These are phyloP conservation scores for Acanthamoeba royreba DNA, from an alignment of 208 protist species.

Conservation along the genomic window DNA sequence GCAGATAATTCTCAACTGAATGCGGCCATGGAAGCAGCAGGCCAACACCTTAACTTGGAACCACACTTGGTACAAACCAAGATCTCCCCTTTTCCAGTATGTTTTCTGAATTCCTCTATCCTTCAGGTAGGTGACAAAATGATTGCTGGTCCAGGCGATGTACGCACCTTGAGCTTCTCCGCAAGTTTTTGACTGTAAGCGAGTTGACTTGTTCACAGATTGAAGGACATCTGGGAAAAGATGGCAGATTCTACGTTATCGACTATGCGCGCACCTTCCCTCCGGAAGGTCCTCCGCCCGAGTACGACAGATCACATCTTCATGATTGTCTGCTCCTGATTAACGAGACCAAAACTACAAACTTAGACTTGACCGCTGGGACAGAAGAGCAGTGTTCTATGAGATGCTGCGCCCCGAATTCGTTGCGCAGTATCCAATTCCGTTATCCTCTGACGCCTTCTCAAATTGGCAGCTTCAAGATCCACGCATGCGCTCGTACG, in stretches of 20 bases:
- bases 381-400: background rate
- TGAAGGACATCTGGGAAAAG: slow-evolving; percentile 23
- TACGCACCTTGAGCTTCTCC: background rate
- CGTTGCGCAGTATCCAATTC: background rate
- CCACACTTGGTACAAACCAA: background rate
- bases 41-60: background rate
- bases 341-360: no score
- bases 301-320: background rate
- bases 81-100: background rate
- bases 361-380: background rate
- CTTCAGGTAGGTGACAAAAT: background rate
- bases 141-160: background rate
- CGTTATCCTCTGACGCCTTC: background rate
- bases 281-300: background rate
- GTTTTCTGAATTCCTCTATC: background rate
- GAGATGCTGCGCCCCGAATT: background rate
- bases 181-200: background rate
- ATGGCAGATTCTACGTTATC: background rate
- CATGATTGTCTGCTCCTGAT: no score
- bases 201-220: background rate
- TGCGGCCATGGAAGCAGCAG: background rate
- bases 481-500: slow-evolving; percentile 1
- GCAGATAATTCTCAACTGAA: background rate
- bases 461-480: background rate
- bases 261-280: slow-evolving; percentile 11